Evolutionary conservation across 1,284 basidiomycete genomes (phyloP), one percentile per base, ranked within the genome.

Genomic region (Naganishia albida): DNA sequence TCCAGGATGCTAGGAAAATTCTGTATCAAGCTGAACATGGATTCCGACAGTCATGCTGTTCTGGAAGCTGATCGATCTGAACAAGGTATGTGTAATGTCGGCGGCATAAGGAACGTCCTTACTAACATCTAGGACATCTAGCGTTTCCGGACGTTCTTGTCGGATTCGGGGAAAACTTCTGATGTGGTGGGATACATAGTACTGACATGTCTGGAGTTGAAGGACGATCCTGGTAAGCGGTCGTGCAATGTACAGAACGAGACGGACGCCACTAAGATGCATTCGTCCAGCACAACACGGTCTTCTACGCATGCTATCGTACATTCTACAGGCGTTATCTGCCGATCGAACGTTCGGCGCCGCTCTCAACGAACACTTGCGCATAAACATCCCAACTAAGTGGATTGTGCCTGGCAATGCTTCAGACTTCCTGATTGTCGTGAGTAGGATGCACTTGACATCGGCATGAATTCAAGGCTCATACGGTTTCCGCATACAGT

Each of bases 291-390:
- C 94, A 64, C 88, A 94, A 81, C 89, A 96, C 72, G 94, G 93
- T 0, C 80, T 97, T 28, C 91, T 93, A 71, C 85, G 94, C 52
- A 86, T 91, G 3, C 82, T 95, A 38, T 91, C 91, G 2, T 97
- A 96, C 78, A 88, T 97, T 66, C 81, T 98, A 4, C 95, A 99
- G 74, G 89, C 91, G 4, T 79, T 98, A 20, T 93, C 93, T 3
- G 87, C 92, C 0, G 91, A 96, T 71, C 82, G 83, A 34, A 81
- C 84, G 0, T 94, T 97, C 72, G 90, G 88, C 2, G 71, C 77
- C 6, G 86, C 86, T 63, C 79, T 95, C 40, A 83, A 83, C 62
- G 73, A 77, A 40, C 84, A 81, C 18, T 71, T 77, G 53, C 52
- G 53, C 18, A 81, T 85, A 7, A 81, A 85, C 34, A 77, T 92